A percentile compares a stretch with the other conserved stretches of the same genome.
phyloP scores from a whole-genome alignment of 768 basidiomycete species.

The Panaeolus cyanescens region DNA sequence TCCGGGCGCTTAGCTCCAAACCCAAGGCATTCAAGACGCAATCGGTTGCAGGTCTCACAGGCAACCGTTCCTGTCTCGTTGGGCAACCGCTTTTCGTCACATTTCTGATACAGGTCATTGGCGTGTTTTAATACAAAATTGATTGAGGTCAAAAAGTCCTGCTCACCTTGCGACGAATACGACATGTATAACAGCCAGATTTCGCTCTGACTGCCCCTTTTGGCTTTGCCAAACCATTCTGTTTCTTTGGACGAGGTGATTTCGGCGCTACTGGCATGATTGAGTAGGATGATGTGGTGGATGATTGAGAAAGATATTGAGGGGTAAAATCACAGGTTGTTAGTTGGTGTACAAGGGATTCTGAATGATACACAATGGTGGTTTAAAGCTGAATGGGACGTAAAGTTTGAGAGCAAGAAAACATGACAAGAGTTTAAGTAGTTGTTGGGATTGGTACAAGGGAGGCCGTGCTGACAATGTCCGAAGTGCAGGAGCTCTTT shows the following conservation, averaged over 20 bases:
- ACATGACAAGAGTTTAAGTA: slow-evolving; percentile 1
- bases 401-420: slow-evolving; percentile 1
- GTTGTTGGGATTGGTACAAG: not conserved
- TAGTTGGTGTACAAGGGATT: not conserved
- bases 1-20: slow-evolving; percentile 87
- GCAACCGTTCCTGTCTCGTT: slow-evolving; percentile 48
- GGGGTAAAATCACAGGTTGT: slow-evolving; percentile 5
- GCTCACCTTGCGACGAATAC: slow-evolving; percentile 80
- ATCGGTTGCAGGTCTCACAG: slow-evolving; percentile 77
- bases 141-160: slow-evolving; percentile 7
- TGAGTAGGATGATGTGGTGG: slow-evolving; percentile 14
- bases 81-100: slow-evolving; percentile 64
- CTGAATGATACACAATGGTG: not conserved
- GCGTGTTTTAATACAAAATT: not conserved
- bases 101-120: slow-evolving; percentile 57
- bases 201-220: slow-evolving; percentile 86
- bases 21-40: slow-evolving; percentile 82
- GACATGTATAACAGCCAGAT: slow-evolving; percentile 88
- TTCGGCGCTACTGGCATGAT: slow-evolving; percentile 44
- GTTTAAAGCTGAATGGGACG: not conserved
- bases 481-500: not conserved
- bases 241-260: slow-evolving; percentile 41
- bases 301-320: slow-evolving; percentile 11
- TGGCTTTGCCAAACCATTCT: slow-evolving; percentile 59
- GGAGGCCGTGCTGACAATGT: slow-evolving; percentile 1